Evolutionary conservation across 2,329 filamentous ascomycete species (phyloP).

Genomic region (Fusarium chuoi): DNA sequence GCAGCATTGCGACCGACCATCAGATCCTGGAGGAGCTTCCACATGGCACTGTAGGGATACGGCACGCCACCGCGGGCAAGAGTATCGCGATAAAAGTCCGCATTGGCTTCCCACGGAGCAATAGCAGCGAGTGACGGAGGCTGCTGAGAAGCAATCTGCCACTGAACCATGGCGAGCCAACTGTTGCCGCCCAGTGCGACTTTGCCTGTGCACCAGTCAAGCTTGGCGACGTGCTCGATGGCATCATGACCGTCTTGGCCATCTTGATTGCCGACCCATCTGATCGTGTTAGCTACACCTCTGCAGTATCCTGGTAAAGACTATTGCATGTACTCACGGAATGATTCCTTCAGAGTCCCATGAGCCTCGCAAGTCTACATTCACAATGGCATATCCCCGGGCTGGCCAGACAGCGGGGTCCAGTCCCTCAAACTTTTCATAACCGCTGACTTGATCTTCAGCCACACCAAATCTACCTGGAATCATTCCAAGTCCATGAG

Average conservation of each 20-base stretch:
- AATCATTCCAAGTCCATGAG: slow-evolving; percentile 3
- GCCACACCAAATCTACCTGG: slow-evolving; percentile 1
- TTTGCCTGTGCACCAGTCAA: neutral
- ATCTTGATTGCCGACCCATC: neutral
- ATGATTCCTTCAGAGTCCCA: slow-evolving; percentile 8
- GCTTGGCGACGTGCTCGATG: neutral
- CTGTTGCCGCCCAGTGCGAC: neutral
- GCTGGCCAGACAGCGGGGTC: slow-evolving; percentile 4
- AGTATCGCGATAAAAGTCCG: neutral
- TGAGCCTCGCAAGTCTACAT: neutral
- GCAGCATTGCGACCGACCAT: neutral
- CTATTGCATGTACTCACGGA: neutral
- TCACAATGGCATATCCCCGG: neutral
- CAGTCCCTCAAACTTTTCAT: slow-evolving; percentile 7
- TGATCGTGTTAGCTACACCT: neutral
- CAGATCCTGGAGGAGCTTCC: neutral
- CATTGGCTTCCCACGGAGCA: neutral
- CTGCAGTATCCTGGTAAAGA: too few species aligned
- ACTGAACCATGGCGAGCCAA: slow-evolving; percentile 1
- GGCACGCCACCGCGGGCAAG: neutral
- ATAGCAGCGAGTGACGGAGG: neutral
- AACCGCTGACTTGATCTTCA: neutral
- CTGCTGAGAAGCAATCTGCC: slow-evolving; percentile 1
- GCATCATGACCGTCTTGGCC: neutral
- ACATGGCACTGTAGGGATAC: neutral